phyloP scores from a whole-genome alignment of 495 filamentous ascomycete genomes.

The Tuber borchii region DNA sequence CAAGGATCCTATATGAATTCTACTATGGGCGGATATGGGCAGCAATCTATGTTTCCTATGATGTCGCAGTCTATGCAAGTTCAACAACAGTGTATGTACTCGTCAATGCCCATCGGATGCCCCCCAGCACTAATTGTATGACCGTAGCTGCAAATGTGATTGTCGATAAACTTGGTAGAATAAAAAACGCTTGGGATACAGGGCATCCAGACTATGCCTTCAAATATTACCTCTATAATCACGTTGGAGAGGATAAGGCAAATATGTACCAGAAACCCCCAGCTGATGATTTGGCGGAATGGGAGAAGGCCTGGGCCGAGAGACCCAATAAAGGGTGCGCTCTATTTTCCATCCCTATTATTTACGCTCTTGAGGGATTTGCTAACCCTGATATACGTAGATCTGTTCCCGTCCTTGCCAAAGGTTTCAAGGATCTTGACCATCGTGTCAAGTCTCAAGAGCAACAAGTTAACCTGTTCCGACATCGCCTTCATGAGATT shows the following conservation, averaged over 20 bases:
- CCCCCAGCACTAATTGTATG: background rate
- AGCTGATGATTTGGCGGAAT: conserved; percentile 72
- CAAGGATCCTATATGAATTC: conserved; percentile 4
- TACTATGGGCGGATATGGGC: conserved; percentile 1
- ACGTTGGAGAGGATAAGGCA: conserved; percentile 67
- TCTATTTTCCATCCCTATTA: conserved; percentile 43
- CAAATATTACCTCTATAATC: conserved; percentile 90
- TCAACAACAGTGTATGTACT: conserved; percentile 21
- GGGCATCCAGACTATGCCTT: conserved; percentile 65
- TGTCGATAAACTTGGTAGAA: conserved; percentile 70
- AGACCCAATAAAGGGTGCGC: conserved; percentile 73
- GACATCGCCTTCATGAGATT: conserved; percentile 80
- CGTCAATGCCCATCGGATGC: background rate
- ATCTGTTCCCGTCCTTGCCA: conserved; percentile 48
- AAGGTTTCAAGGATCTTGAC: conserved; percentile 63
- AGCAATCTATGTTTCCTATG: conserved; percentile 1
- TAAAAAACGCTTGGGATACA: conserved; percentile 80
- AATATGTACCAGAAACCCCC: conserved; percentile 74
- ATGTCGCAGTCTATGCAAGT: background rate
- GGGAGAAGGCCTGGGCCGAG: conserved; percentile 85
- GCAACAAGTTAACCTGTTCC: conserved; percentile 63
- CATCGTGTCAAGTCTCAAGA: conserved; percentile 72
- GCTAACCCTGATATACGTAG: conserved; percentile 11
- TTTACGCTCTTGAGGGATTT: background rate
- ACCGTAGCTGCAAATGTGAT: conserved; percentile 66